Evolutionary conservation across 2,329 filamentous ascomycete species (phyloP).

Genomic region (Cladosporium sp.): DNA sequence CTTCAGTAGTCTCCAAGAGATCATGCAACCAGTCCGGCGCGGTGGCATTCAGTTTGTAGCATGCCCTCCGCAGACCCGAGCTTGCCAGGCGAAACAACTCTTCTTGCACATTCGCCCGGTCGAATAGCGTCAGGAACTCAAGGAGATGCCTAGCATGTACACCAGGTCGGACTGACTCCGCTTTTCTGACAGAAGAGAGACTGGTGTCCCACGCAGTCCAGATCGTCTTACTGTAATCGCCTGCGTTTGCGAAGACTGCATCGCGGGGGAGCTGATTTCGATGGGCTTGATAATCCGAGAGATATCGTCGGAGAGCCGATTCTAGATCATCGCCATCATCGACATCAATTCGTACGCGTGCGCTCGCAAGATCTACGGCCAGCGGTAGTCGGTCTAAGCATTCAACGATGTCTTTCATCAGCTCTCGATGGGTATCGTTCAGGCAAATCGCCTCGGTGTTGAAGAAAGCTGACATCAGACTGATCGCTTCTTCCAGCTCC

Average conservation of each 20-base stretch:
- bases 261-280: background rate
- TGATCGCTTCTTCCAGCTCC: background rate
- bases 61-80: background rate
- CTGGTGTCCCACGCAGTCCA: constrained; percentile 5
- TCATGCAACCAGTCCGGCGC: background rate
- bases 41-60: background rate
- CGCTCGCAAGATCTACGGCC: background rate
- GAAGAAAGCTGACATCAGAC: background rate
- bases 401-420: background rate
- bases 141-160: background rate
- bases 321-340: background rate
- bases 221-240: background rate
- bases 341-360: background rate
- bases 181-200: background rate
- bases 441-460: background rate
- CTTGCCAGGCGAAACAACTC: constrained; percentile 2
- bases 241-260: background rate
- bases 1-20: background rate
- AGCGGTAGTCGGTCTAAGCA: background rate
- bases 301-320: background rate
- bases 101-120: background rate
- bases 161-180: background rate
- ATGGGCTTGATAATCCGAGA: background rate
- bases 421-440: background rate
- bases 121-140: background rate